These are phyloP conservation scores for Sphenostylis stenocarpa DNA, from an alignment of 306 rosid genomes.

Conservation along the genomic window DNA sequence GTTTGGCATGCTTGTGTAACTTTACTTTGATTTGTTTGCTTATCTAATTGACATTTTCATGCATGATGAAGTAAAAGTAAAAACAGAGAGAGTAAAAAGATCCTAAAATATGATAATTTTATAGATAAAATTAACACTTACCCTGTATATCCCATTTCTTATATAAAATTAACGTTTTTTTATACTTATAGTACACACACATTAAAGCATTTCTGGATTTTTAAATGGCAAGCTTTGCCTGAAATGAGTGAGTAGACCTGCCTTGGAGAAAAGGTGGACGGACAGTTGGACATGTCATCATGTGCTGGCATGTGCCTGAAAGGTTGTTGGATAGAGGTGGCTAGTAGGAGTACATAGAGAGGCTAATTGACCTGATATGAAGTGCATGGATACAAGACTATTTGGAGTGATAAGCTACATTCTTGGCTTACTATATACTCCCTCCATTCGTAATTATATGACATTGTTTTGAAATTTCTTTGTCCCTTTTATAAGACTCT, in stretches of 20 bases:
- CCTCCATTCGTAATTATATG: too few relatives aligned
- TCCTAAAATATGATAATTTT: not conserved
- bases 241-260: not conserved
- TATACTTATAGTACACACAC: not conserved
- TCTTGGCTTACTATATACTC: too few relatives aligned
- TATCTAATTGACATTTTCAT: not conserved
- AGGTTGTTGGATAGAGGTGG: not conserved
- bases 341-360: not conserved
- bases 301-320: not conserved
- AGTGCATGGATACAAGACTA: too few relatives aligned
- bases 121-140: not conserved
- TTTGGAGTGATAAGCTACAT: too few relatives aligned
- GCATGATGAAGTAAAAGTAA: not conserved
- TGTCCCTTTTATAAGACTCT: too few relatives aligned
- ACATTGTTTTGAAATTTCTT: too few relatives aligned
- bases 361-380: not conserved
- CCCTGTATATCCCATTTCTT: not conserved
- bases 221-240: not conserved
- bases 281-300: not conserved
- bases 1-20: not conserved
- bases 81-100: not conserved
- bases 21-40: not conserved
- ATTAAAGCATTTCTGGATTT: not conserved
- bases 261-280: not conserved
- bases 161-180: not conserved